Evolutionary conservation across 2,329 filamentous ascomycete genomes (phyloP).

Genomic region (Calonectria hongkongensis): DNA sequence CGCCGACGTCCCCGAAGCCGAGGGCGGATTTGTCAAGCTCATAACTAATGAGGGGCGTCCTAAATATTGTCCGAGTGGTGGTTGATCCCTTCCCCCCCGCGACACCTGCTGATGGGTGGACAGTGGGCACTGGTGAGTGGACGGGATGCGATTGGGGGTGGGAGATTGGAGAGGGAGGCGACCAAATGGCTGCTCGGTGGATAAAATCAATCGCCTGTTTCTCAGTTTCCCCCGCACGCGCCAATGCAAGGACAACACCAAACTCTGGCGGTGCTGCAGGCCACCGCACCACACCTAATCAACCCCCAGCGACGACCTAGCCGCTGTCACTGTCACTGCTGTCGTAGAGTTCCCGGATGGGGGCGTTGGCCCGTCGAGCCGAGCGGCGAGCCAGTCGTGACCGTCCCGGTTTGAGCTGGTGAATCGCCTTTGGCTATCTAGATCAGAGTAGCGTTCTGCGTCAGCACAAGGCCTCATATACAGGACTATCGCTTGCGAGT

Average conservation of each 20-base stretch:
- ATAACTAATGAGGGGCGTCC: conserved; percentile 57
- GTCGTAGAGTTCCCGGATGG: conserved; percentile 14
- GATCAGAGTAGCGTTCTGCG: conserved; percentile 21
- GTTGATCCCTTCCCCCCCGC: conserved; percentile 24
- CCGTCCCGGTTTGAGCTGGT: conserved; percentile 11
- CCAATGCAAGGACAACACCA: conserved; percentile 38
- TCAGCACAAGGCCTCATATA: conserved; percentile 21
- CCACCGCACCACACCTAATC: conserved; percentile 30
- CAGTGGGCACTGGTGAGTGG: conserved; percentile 37
- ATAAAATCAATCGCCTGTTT: conserved; percentile 39
- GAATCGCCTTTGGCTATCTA: not conserved
- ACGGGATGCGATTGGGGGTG: conserved; percentile 33
- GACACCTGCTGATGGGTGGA: conserved; percentile 35
- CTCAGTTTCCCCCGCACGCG: conserved; percentile 34
- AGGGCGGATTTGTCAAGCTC: conserved; percentile 73
- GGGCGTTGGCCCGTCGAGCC: conserved; percentile 29
- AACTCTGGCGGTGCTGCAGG: conserved; percentile 25
- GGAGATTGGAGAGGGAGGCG: conserved; percentile 27
- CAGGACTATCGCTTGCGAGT: not conserved
- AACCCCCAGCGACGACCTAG: conserved; percentile 16
- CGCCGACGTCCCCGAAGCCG: conserved; percentile 70
- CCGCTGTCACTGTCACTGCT: conserved; percentile 28
- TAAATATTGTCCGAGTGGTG: conserved; percentile 23
- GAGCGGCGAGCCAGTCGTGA: conserved; percentile 7
- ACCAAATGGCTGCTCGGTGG: conserved; percentile 35